A percentile compares a stretch with the other conserved stretches of the same genome.
Conservation (phyloP, 2,329 filamentous ascomycete genomes). For the Colletotrichum karsti region DNA sequence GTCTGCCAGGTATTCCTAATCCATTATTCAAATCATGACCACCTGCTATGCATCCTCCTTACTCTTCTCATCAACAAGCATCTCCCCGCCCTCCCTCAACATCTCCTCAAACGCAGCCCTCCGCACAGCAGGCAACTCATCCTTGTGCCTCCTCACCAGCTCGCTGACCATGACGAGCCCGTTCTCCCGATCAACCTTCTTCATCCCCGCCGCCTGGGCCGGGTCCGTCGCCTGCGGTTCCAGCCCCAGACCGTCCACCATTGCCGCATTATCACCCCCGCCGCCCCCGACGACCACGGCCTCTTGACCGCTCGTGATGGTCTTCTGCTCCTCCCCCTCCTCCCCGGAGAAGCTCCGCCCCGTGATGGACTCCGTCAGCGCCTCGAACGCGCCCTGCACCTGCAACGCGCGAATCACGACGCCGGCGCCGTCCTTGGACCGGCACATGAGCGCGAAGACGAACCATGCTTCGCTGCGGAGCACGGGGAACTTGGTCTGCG, state of each 20-base stretch:
- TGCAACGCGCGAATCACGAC: slow-evolving; percentile 54
- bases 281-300: background rate
- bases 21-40: background rate
- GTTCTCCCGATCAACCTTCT: slow-evolving; percentile 67
- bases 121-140: slow-evolving; percentile 48
- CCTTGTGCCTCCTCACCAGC: slow-evolving; percentile 54
- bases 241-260: slow-evolving; percentile 46
- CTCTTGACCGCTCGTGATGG: background rate
- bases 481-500: slow-evolving; percentile 66
- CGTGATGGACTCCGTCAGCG: slow-evolving; percentile 58
- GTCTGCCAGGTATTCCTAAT: too few species aligned
- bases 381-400: slow-evolving; percentile 48
- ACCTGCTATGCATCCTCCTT: slow-evolving; percentile 12
- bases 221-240: slow-evolving; percentile 58
- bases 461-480: slow-evolving; percentile 71
- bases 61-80: slow-evolving; percentile 43
- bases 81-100: slow-evolving; percentile 57
- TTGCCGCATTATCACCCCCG: slow-evolving; percentile 16
- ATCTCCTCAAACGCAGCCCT: slow-evolving; percentile 55
- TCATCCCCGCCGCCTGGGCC: slow-evolving; percentile 52
- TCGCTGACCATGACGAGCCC: slow-evolving; percentile 66
- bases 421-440: slow-evolving; percentile 56
- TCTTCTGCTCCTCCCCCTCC: background rate
- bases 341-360: slow-evolving; percentile 44
- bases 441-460: slow-evolving; percentile 67